phyloP scores from a whole-genome alignment of 23 red algal genomes.

The Gracilariopsis chorda region DNA sequence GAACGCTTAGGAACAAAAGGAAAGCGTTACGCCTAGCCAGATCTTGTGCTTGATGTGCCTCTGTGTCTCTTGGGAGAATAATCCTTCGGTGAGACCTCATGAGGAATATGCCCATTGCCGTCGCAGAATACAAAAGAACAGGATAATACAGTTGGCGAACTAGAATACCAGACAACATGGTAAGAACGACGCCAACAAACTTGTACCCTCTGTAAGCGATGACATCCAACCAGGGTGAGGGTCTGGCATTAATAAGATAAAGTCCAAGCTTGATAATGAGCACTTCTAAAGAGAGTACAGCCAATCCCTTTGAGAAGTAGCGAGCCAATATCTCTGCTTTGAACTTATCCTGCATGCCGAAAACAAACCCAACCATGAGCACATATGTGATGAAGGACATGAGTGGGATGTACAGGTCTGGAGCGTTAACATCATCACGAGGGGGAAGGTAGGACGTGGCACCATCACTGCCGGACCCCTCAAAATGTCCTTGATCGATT shows the following conservation, averaged over 20 bases:
- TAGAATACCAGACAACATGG: slow-evolving; percentile 49
- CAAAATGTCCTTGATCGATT: slow-evolving; percentile 48
- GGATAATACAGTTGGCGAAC: slow-evolving; percentile 48
- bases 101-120: slow-evolving; percentile 94
- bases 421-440: slow-evolving; percentile 97
- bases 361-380: slow-evolving; percentile 89
- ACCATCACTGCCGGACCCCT: slow-evolving; percentile 46
- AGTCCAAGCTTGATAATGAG: slow-evolving; percentile 83
- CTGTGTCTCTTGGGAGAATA: slow-evolving; percentile 47
- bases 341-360: slow-evolving; percentile 80
- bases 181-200: slow-evolving; percentile 89
- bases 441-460: slow-evolving; percentile 71
- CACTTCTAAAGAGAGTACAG: slow-evolving; percentile 78
- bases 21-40: slow-evolving; percentile 78
- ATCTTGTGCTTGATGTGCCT: slow-evolving; percentile 28
- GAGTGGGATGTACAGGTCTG: slow-evolving; percentile 97
- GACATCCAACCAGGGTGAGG: slow-evolving; percentile 83
- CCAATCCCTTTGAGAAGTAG: slow-evolving; percentile 72
- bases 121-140: slow-evolving; percentile 80
- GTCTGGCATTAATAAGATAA: slow-evolving; percentile 80
- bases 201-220: slow-evolving; percentile 95
- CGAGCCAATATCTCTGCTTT: slow-evolving; percentile 83
- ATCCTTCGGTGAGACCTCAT: slow-evolving; percentile 87
- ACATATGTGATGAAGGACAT: slow-evolving; percentile 96
- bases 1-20: slow-evolving; percentile 67